phyloP scores from a whole-genome alignment of 2,329 filamentous ascomycete genomes.

The Aspergillus fumigatiaffinis region DNA sequence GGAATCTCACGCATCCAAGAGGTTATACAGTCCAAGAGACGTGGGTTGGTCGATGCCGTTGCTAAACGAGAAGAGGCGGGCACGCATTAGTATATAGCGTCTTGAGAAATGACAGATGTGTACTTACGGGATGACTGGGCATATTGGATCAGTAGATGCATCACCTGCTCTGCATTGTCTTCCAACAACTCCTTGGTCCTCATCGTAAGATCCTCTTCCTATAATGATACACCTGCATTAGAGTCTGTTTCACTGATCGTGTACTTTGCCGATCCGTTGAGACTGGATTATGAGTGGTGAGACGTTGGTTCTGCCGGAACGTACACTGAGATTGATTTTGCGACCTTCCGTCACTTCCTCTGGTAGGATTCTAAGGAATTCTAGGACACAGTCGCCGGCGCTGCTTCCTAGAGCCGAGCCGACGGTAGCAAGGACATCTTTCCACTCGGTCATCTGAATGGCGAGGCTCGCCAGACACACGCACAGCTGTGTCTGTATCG shows the following conservation, averaged over 20 bases:
- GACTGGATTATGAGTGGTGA: conserved; percentile 40
- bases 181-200: conserved; percentile 86
- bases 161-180: conserved; percentile 84
- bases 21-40: conserved; percentile 89
- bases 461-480: conserved; percentile 92
- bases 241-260: conserved; percentile 33
- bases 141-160: conserved; percentile 84
- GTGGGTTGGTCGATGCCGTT: conserved; percentile 76
- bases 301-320: conserved; percentile 54
- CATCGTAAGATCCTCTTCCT: conserved; percentile 90
- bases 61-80: conserved; percentile 44
- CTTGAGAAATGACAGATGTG: neutral
- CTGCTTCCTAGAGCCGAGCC: conserved; percentile 68
- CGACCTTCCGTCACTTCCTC: conserved; percentile 99
- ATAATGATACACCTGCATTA: conserved; percentile 47
- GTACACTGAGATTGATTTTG: conserved; percentile 98
- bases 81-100: conserved; percentile 15
- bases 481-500: conserved; percentile 84
- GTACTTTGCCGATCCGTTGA: conserved; percentile 27
- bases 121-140: conserved; percentile 77
- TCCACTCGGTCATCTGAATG: conserved; percentile 95
- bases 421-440: conserved; percentile 81
- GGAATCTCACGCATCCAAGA: conserved; percentile 96
- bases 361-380: conserved; percentile 93
- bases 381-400: conserved; percentile 79